Base-by-base conservation (phyloP, 1,284 basidiomycete genomes). In the Phellopilus nigrolimitatus region DNA sequence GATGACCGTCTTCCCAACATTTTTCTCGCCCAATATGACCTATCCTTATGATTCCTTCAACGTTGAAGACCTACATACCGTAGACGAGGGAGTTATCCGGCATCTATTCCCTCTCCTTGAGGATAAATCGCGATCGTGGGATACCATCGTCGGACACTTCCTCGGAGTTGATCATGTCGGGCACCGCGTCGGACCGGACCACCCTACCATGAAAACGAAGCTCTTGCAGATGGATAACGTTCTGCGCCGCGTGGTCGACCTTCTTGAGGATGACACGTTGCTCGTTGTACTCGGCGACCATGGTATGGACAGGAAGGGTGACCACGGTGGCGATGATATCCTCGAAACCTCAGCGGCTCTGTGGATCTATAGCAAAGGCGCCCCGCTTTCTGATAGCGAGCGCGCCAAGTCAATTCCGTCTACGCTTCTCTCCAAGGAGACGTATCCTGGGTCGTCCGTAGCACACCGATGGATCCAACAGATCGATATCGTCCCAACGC, bases 101-200 rank as follows among this genome's bases (percentile, higher is more conserved):
- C 83, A 92, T 61, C 75, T 99, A 13, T 83, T 93, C 58, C 88
- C 90, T 0, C 79, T 95, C 10, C 74, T 98, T 4, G 61, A 50
- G 8, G 70, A 69, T 41, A 71, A 56, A 60, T 71, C 49, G 25
- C 74, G 80, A 0, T 70, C 81, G 37, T 91, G 88, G 88, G 87
- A 93, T 62, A 79, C 98, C 51, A 72, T 95, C 21, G 80, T 99
- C 28, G 95, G 91, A 1, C 97, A 99, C 64, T 91, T 94, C 61
- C 78, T 99, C 13, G 97, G 97, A 15, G 91, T 98, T 1, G 97
- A 99, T 64, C 95, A 98, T 65, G 94, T 89, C 36, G 97, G 95
- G 0, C 97, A 99, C 64, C 80, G 95, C 31, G 82, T 97, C 15
- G 94, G 95, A 0, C 91, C 97, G 0, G 82, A 89, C 50, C 90